These are phyloP conservation scores for Diutina sp. DNA, from an alignment of 1,139 yeast genomes.

Conservation along the genomic window DNA sequence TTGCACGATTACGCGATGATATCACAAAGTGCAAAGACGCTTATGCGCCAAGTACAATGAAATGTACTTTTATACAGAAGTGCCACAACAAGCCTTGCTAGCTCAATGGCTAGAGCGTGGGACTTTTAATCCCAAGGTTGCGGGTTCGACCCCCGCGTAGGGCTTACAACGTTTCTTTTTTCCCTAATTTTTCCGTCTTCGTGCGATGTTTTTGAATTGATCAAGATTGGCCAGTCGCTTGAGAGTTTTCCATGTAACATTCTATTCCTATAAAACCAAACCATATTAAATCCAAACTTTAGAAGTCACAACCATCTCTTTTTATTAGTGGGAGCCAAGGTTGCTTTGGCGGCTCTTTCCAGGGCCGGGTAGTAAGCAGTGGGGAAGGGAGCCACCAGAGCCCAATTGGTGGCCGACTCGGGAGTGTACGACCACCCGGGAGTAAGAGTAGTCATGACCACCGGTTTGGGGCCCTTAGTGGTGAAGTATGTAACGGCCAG, in stretches of 20 bases:
- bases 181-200: no score
- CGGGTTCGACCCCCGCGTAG: slow-evolving; percentile 15
- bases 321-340: slow-evolving; percentile 23
- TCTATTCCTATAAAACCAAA: not conserved
- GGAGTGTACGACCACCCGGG: slow-evolving; percentile 75
- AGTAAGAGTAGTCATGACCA: slow-evolving; percentile 50
- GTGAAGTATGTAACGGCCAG: slow-evolving; percentile 48
- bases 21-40: no score
- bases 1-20: no score
- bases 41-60: no score
- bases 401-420: slow-evolving; percentile 52
- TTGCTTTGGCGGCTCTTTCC: slow-evolving; percentile 25
- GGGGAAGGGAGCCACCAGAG: slow-evolving; percentile 57
- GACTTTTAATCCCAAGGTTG: slow-evolving; percentile 23
- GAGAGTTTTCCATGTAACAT: not conserved
- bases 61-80: not conserved
- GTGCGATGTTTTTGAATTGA: no score
- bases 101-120: slow-evolving; percentile 36
- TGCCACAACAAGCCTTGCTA: slow-evolving; percentile 19
- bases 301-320: slow-evolving; percentile 9
- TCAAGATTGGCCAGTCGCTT: not conserved
- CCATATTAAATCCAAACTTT: not conserved
- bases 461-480: slow-evolving; percentile 27
- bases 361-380: slow-evolving; percentile 32
- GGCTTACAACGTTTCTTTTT: slow-evolving; percentile 5